Base-by-base conservation (phyloP, 2,329 filamentous ascomycete species). In the Beauveria sp. region DNA sequence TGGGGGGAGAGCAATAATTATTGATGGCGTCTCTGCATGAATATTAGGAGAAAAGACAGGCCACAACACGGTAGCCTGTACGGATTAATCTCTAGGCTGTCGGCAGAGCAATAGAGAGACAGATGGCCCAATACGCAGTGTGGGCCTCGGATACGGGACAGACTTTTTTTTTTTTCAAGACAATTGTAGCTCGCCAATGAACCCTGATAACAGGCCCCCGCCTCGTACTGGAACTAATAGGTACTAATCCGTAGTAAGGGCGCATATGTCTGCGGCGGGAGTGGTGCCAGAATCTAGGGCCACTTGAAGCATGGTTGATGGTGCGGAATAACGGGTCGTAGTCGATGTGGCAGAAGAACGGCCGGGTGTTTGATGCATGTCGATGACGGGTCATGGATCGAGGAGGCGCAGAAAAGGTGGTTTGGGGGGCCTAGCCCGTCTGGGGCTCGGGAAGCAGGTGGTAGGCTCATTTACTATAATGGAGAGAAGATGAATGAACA, bases 131-230 rank as follows among this genome's bases (percentile, higher is more conserved):
- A 56, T 34, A 46, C 42, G 26, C 43, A 46, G 45, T 50, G 57
- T 51, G 57, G 48, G 48, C 48, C 56, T 38, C n/a, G 48, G 48
- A 60, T 60, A 60, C 57, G 57, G 57, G 57, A 60, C 48, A 51
- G 34, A 60, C 34, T 31, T 45, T 48, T 60, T 31, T 51, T 45
- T 60, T 14, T 38, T 38, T 52, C 55, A 38, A 48, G 42, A 34
- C 43, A 22, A 45, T 28, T 22, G n/a, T 31, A 16, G 42, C 53
- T 51, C 26, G 18, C 26, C 49, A 34, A 34, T 42, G 42, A 43
- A 20, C 18, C 24, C 3, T 38, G 28, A 28, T 40, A 8, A 55
- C 6, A 20, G 8, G 54, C 5, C 42, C 38, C 54, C 54, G 54
- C 54, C 54, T 57, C 54, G 54, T 57, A 57, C 54, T 16, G 34